Evolutionary conservation across 2,329 filamentous ascomycete species (phyloP).

Genomic region (Monosporascus sp.): DNA sequence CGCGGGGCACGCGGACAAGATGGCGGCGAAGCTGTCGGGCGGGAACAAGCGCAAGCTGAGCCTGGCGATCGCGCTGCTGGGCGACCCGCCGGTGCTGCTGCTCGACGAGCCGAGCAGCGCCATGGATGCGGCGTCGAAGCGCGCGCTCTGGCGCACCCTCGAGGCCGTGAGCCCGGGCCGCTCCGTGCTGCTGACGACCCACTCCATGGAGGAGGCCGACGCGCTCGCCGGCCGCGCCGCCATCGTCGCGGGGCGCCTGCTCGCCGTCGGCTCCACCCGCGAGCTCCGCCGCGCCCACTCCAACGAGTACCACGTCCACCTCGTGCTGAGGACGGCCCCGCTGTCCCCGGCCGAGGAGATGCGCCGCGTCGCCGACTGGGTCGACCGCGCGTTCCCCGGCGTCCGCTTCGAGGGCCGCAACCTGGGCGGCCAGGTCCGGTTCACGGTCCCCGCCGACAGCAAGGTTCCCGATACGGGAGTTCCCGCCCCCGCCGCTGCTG

Average conservation of each 20-base stretch:
- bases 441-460: constrained; percentile 47
- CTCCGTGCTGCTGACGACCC: constrained; percentile 67
- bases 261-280: constrained; percentile 21
- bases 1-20: constrained; percentile 52
- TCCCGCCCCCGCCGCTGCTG: constrained; percentile 1
- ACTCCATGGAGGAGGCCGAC: constrained; percentile 78
- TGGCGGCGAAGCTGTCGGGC: constrained; percentile 64
- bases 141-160: constrained; percentile 71
- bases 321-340: constrained; percentile 18
- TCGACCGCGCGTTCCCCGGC: constrained; percentile 43
- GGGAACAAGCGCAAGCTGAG: constrained; percentile 74
- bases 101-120: constrained; percentile 76
- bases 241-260: constrained; percentile 36
- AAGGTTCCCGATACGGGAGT: constrained; percentile 4
- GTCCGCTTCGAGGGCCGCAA: constrained; percentile 52
- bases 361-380: constrained; percentile 36
- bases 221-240: constrained; percentile 65
- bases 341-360: constrained; percentile 15
- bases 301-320: constrained; percentile 24
- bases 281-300: constrained; percentile 18
- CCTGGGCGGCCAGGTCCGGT: constrained; percentile 61
- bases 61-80: constrained; percentile 69
- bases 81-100: constrained; percentile 66
- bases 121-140: constrained; percentile 65
- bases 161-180: constrained; percentile 60